Evolutionary conservation across 2,329 filamentous ascomycete species (phyloP), one percentile per base, ranked within the genome.

Genomic region (Phialophora tarda): DNA sequence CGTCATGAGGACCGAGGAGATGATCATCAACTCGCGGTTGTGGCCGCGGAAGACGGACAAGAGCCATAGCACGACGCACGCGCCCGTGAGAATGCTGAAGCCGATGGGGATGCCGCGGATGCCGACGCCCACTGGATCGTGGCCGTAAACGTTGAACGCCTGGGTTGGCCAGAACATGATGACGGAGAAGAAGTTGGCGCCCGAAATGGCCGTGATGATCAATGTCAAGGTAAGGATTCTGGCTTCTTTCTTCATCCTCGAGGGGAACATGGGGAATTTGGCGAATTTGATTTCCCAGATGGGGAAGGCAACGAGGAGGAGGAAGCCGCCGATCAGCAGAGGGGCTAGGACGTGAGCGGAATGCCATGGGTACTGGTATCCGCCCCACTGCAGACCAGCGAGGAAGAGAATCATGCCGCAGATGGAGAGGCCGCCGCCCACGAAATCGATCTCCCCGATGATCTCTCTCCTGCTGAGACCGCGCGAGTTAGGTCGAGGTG

Each of bases 61-160:
- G 2, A 89, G 78, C 67, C 82, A 80, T 1, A 90, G 80, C 2
- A 85, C 83, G 68, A 89, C 79, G 62, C 83, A 83, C 26, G 88
- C 87, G 12, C 89, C 89, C 38, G 77, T 77, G 38, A 90, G 81
- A 72, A 90, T 88, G 26, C 83, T 83, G 67, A 90, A 86, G 1
- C 86, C 88, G 68, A 90, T 83, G 1, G 88, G 88, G 5, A 91
- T 76, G 48, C 86, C 86, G 64, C 88, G 84, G 65, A 91, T 77
- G n/a, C 89, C 89, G 62, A 90, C 84, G 24, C 81, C 82, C 21
- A 88, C 75, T 0, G 88, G 87, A 69, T 89, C 85, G 69, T 90
- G 85, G n/a, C 86, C 86, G 73, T 89, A 89, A 10, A 89, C 83
- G 69, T 89, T 89, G 77, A 86, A 88, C 0, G 85, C 83, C 74